Percentiles rank a stretch among this genome's conserved stretches.
Conservation (phyloP, 2,329 filamentous ascomycete species). For the Cladosporium sp. region DNA sequence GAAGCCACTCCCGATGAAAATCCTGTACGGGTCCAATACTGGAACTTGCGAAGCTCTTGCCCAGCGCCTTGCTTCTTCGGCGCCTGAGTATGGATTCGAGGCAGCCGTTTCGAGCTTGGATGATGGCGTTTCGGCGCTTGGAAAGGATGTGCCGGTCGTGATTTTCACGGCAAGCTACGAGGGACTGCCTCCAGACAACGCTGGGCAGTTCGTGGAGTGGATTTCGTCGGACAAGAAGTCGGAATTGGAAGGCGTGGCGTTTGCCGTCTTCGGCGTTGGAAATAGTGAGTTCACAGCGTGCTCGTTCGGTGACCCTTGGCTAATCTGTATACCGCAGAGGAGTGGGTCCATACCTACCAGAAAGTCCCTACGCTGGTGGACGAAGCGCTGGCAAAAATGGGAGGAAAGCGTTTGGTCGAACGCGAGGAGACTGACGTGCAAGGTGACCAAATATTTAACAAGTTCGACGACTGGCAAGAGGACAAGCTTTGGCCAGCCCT, state of each 20-base stretch:
- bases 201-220: slow-evolving; percentile 43
- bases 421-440: slow-evolving; percentile 40
- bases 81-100: slow-evolving; percentile 38
- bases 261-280: slow-evolving; percentile 43
- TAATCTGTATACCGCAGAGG: slow-evolving; percentile 19
- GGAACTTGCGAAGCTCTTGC: slow-evolving; percentile 45
- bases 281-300: slow-evolving; percentile 27
- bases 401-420: slow-evolving; percentile 33
- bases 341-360: slow-evolving; percentile 44
- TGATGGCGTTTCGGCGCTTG: slow-evolving; percentile 35
- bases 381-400: slow-evolving; percentile 31
- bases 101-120: slow-evolving; percentile 39
- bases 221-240: slow-evolving; percentile 19
- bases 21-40: slow-evolving; percentile 44
- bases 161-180: slow-evolving; percentile 45
- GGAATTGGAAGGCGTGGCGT: slow-evolving; percentile 36
- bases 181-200: slow-evolving; percentile 44
- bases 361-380: slow-evolving; percentile 41
- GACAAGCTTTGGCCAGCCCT: neutral
- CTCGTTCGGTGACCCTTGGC: neutral
- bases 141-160: slow-evolving; percentile 38
- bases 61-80: slow-evolving; percentile 38
- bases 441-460: slow-evolving; percentile 41
- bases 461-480: slow-evolving; percentile 44
- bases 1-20: slow-evolving; percentile 33